A percentile compares a stretch with the other conserved stretches of the same genome.
These are phyloP conservation scores for Hygrocybe punicea DNA, from an alignment of 768 basidiomycete species.

Conservation along the genomic window DNA sequence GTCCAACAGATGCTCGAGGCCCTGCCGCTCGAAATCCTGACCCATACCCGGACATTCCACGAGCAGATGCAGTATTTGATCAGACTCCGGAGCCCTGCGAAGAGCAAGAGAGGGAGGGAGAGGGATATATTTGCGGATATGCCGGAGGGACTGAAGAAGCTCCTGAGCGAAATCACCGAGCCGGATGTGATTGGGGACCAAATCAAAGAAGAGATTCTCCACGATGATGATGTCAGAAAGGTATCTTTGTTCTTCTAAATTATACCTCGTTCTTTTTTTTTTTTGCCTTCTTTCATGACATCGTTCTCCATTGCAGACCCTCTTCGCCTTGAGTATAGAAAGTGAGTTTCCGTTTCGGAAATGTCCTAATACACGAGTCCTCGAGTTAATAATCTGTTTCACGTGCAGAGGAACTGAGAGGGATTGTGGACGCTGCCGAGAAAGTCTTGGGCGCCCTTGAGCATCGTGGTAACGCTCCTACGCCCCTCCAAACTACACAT, in stretches of 20 bases:
- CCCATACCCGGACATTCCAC: conserved; percentile 29
- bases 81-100: conserved; percentile 16
- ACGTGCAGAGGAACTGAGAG: conserved; percentile 24
- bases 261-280: neutral
- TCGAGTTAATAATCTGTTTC: too few species aligned
- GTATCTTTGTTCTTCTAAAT: too few species aligned
- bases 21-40: conserved; percentile 32
- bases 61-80: conserved; percentile 35
- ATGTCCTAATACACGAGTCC: too few species aligned
- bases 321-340: conserved; percentile 35
- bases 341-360: conserved; percentile 16
- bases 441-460: conserved; percentile 20
- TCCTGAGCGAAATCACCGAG: conserved; percentile 36
- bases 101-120: neutral
- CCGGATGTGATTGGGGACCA: conserved; percentile 31
- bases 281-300: neutral
- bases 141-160: conserved; percentile 28
- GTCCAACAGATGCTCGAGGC: conserved; percentile 29
- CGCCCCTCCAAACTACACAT: neutral
- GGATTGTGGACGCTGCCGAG: conserved; percentile 26
- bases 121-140: conserved; percentile 17
- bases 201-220: conserved; percentile 32
- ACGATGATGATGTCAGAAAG: conserved; percentile 32
- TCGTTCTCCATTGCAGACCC: conserved; percentile 18
- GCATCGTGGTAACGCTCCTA: conserved; percentile 15